These are phyloP conservation scores for Termitomyces sp. DNA, from an alignment of 768 basidiomycete species.

Conservation along the genomic window DNA sequence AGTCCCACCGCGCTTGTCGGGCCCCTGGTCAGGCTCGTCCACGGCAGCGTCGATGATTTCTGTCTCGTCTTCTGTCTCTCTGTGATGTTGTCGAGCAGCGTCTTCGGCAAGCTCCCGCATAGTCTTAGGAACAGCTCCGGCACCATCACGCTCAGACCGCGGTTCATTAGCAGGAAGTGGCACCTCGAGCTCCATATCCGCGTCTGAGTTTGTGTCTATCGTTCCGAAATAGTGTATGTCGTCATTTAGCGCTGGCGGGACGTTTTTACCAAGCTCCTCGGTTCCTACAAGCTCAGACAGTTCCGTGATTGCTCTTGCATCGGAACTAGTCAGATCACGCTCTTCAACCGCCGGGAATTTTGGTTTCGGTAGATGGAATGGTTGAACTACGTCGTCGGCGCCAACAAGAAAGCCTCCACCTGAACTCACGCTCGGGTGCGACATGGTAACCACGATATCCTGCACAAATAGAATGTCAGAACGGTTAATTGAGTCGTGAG, in stretches of 20 bases:
- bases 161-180: neutral
- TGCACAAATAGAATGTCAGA: slow-evolving; percentile 5
- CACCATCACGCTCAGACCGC: neutral
- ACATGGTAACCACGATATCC: slow-evolving; percentile 15
- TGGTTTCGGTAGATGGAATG: slow-evolving; percentile 65
- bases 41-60: slow-evolving; percentile 7
- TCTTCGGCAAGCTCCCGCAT: slow-evolving; percentile 64
- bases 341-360: slow-evolving; percentile 39
- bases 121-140: slow-evolving; percentile 39
- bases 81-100: slow-evolving; percentile 19
- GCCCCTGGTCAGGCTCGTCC: neutral
- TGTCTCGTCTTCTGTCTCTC: slow-evolving; percentile 2
- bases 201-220: slow-evolving; percentile 30
- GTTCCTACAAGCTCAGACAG: neutral
- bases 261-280: neutral
- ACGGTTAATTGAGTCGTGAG: neutral
- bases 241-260: slow-evolving; percentile 15
- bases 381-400: slow-evolving; percentile 69
- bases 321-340: neutral
- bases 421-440: slow-evolving; percentile 16
- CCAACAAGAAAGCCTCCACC: slow-evolving; percentile 67
- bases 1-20: neutral
- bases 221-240: slow-evolving; percentile 32
- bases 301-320: neutral
- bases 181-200: slow-evolving; percentile 27